Evolutionary conservation across 2,329 filamentous ascomycete genomes (phyloP), one percentile per base, ranked within the genome.

Genomic region (Botryotinia narcissicola): DNA sequence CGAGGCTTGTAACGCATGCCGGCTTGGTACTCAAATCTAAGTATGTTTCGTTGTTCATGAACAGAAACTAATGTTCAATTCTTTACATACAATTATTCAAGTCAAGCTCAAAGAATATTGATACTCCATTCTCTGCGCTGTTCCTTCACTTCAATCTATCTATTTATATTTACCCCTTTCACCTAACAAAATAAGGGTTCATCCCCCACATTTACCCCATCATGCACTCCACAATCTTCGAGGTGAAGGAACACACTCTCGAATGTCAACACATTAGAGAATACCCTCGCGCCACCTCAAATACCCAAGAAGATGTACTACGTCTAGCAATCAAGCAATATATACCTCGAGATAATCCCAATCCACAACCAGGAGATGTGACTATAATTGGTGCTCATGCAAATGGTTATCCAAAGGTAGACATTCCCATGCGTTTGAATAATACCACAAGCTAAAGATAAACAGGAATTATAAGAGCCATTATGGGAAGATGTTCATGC

Each of bases 341-440:
- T 81, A 92, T 88, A 0, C 95, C 95, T 1, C 84, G 89, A 72
- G 87, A 91, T 79, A 94, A 95, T 78, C 86, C 85, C 0, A 82
- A 84, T 37, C 92, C 93, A 0, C 86, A 89, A 75, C 88, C 89
- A 1, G 93, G 93, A 48, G 93, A 96, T 82, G 84, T 98, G 14
- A 98, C 94, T 32, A 90, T 98, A 74, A 90, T 98, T 72, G 94
- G 88, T 18, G 91, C 92, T 7, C 95, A 98, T 83, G 95, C 94
- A 68, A 98, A 98, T 84, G 95, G 92, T 18, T 97, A 98, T 77
- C 92, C 93, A 18, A 98, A 98, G 87, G 93, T 93, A 81, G 71
- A 78, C 14, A 35, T 60, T 10, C 59, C 59, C 20, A 61, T 42
- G 48, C 48, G 12, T n/a, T n/a, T 32, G 54, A 35, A 59, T 20